Evolutionary conservation across 169 alveolate genomes (phyloP).

Genomic region (Plasmodium reichenowi): DNA sequence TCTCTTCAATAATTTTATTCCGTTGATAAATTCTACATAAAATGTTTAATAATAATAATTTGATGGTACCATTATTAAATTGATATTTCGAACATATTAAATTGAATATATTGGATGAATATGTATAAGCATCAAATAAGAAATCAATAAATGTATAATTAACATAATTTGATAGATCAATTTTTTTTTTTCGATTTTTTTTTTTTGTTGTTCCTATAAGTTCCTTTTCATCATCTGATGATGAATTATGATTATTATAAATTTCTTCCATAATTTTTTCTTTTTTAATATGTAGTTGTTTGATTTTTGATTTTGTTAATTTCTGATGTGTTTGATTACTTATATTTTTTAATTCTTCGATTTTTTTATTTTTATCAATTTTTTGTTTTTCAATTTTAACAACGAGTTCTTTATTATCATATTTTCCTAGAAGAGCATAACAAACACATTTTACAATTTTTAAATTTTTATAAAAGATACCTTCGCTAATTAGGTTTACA

Average conservation of each 20-base stretch:
- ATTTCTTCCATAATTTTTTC: slow-evolving; percentile 28
- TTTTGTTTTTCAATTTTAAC: slow-evolving; percentile 22
- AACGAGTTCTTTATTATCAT: slow-evolving; percentile 28
- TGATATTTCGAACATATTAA: slow-evolving; percentile 31
- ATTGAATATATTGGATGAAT: slow-evolving; percentile 31
- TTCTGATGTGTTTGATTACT: slow-evolving; percentile 61
- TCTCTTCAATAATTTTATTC: slow-evolving; percentile 49
- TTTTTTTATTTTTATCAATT: slow-evolving; percentile 18
- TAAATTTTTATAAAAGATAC: slow-evolving; percentile 37
- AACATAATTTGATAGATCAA: neutral
- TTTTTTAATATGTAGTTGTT: slow-evolving; percentile 30
- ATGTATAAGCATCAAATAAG: slow-evolving; percentile 28
- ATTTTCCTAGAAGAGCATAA: slow-evolving; percentile 32
- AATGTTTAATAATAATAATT: slow-evolving; percentile 30
- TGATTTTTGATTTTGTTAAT: slow-evolving; percentile 29
- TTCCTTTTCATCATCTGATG: neutral
- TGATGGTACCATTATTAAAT: slow-evolving; percentile 14
- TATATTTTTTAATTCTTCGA: slow-evolving; percentile 22
- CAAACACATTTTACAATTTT: slow-evolving; percentile 57
- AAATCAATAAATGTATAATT: slow-evolving; percentile 39
- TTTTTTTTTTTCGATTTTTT: neutral
- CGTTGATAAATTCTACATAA: slow-evolving; percentile 40
- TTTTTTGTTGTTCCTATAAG: neutral
- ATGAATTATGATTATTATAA: slow-evolving; percentile 14
- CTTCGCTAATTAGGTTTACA: slow-evolving; percentile 36